Percentiles rank a stretch among this genome's conserved stretches.
These are phyloP conservation scores for Lasiosphaeria hispida DNA, from an alignment of 495 filamentous ascomycete species.

Conservation along the genomic window DNA sequence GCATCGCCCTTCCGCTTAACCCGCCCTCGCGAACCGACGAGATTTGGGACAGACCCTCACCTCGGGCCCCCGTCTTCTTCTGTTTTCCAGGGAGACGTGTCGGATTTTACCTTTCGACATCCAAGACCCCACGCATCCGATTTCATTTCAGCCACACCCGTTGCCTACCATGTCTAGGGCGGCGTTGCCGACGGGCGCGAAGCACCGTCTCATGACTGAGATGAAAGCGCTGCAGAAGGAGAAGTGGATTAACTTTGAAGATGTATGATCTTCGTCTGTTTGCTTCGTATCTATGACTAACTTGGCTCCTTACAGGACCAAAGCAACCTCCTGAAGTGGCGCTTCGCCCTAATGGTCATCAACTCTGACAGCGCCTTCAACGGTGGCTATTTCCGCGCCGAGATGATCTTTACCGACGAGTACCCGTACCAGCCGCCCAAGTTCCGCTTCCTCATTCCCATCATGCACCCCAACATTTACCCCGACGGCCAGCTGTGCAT, in stretches of 20 bases:
- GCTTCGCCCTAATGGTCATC: constrained; percentile 82
- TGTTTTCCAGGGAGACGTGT: no score
- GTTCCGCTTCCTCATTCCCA: constrained; percentile 78
- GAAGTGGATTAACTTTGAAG: constrained; percentile 86
- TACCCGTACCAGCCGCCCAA: constrained; percentile 92
- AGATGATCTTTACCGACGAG: constrained; percentile 82
- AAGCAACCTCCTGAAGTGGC: constrained; percentile 81
- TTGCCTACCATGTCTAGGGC: constrained; percentile 15
- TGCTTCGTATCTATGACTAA: constrained; percentile 1
- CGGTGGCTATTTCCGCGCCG: constrained; percentile 86
- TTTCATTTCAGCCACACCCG: no score
- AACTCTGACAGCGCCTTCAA: constrained; percentile 90
- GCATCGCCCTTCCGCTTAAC: no score
- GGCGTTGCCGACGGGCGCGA: constrained; percentile 48
- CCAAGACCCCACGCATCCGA: no score
- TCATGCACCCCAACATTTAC: constrained; percentile 93
- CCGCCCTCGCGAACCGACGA: no score
- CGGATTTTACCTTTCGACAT: no score
- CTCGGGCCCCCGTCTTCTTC: no score
- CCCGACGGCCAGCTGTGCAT: constrained; percentile 88
- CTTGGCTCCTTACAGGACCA: constrained; percentile 46
- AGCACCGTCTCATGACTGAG: constrained; percentile 86
- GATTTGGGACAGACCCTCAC: no score
- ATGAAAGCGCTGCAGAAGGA: constrained; percentile 79
- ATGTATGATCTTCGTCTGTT: constrained; percentile 16